These are phyloP conservation scores for Nitzschia sp. DNA, from an alignment of 108 stramenopile species.

Conservation along the genomic window DNA sequence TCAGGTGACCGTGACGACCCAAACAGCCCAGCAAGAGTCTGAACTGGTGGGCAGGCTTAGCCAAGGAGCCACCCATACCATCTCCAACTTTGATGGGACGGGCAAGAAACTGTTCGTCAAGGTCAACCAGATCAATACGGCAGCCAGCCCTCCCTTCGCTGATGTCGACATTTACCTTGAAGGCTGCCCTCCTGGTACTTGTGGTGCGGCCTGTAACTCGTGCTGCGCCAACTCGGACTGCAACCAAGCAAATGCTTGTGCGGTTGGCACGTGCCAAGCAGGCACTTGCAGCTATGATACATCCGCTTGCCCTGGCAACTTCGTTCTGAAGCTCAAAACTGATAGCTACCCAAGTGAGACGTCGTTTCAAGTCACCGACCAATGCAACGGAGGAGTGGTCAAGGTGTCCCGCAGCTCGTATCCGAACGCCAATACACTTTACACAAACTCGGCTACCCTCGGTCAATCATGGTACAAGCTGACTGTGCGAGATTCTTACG, in stretches of 20 bases:
- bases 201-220: not conserved
- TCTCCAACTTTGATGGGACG: slow-evolving; percentile 29
- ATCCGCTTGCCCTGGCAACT: not conserved
- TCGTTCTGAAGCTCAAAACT: not conserved
- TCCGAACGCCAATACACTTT: not conserved
- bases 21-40: slow-evolving; percentile 26
- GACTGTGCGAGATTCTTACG: not conserved
- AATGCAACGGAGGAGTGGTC: not conserved
- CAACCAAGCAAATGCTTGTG: not conserved
- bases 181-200: not conserved
- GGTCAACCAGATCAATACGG: not conserved
- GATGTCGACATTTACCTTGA: not conserved
- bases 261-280: not conserved
- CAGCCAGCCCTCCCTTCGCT: not conserved
- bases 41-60: slow-evolving; percentile 36
- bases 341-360: not conserved
- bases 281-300: not conserved
- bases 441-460: not conserved
- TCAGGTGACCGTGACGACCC: slow-evolving; percentile 28
- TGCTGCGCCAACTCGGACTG: not conserved
- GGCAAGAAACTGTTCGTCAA: slow-evolving; percentile 7
- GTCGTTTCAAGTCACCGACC: not conserved
- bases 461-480: not conserved
- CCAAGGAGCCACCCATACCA: slow-evolving; percentile 25
- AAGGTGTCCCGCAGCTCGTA: not conserved